phyloP scores from a whole-genome alignment of 1,284 basidiomycete species.

The Irpex lacteus region DNA sequence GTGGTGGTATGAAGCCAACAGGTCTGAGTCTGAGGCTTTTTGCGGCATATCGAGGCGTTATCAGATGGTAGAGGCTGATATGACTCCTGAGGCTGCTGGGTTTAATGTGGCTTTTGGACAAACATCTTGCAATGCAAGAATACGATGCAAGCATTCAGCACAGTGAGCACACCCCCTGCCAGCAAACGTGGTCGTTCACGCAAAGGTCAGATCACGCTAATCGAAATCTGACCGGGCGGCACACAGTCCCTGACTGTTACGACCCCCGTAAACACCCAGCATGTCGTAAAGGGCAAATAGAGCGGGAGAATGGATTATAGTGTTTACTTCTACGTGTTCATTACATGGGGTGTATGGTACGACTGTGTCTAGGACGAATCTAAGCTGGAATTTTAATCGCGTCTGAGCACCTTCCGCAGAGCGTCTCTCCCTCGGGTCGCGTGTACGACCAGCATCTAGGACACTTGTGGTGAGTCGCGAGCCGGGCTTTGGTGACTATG shows the following conservation, averaged over 20 bases:
- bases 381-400: constrained; percentile 18
- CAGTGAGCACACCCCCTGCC: constrained; percentile 6
- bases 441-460: constrained; percentile 80
- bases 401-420: constrained; percentile 63
- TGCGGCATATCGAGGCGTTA: constrained; percentile 10
- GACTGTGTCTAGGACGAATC: neutral
- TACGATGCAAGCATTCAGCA: constrained; percentile 9
- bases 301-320: neutral
- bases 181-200: constrained; percentile 1
- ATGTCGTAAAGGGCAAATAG: neutral
- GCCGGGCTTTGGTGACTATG: constrained; percentile 38
- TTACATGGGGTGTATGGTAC: neutral
- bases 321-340: neutral
- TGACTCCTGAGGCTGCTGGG: constrained; percentile 11
- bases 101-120: constrained; percentile 8
- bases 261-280: neutral
- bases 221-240: constrained; percentile 4
- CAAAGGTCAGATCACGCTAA: neutral
- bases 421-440: constrained; percentile 37
- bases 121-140: constrained; percentile 11
- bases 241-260: neutral
- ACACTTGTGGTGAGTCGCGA: constrained; percentile 60
- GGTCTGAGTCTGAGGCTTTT: neutral
- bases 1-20: constrained; percentile 10
- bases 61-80: constrained; percentile 13